Percentiles rank a stretch among this genome's conserved stretches.
Conservation (phyloP, 164 flowering plant genomes). For the Malania oleifera region DNA sequence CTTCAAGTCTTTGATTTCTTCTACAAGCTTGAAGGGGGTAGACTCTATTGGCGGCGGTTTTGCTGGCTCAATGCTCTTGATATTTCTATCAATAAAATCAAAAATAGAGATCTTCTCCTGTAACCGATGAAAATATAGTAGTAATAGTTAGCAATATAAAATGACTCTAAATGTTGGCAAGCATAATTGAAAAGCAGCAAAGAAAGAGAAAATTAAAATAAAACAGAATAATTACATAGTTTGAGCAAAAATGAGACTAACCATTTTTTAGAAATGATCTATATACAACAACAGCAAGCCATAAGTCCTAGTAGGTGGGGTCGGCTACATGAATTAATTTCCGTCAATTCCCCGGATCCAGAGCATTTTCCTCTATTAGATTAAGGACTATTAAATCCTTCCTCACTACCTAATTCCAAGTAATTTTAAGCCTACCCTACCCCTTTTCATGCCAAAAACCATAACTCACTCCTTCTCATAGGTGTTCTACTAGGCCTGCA, state of each 20-base stretch:
- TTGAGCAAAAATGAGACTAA: too few species aligned
- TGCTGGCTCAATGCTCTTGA: slow-evolving; percentile 32
- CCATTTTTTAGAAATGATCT: neutral
- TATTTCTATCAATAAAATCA: slow-evolving; percentile 66
- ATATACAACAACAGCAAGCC: too few species aligned
- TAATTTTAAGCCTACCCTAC: too few species aligned
- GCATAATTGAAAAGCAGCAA: neutral
- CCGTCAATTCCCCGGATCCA: too few species aligned
- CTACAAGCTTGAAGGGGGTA: slow-evolving; percentile 76
- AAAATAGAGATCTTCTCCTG: slow-evolving; percentile 63
- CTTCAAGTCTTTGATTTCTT: slow-evolving; percentile 78
- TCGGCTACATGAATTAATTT: too few species aligned
- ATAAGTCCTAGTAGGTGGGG: too few species aligned
- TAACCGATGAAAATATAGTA: slow-evolving; percentile 12
- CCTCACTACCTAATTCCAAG: too few species aligned
- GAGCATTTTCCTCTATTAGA: too few species aligned
- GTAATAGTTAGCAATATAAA: neutral
- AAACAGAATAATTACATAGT: neutral
- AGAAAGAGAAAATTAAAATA: neutral
- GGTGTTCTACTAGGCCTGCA: too few species aligned
- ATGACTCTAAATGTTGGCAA: neutral
- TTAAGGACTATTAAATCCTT: too few species aligned
- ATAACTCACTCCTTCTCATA: too few species aligned
- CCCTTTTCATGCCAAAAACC: too few species aligned
- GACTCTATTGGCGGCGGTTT: slow-evolving; percentile 56